These are phyloP conservation scores for Aspergillus fischeri DNA, from an alignment of 2,329 filamentous ascomycete species.

Conservation along the genomic window DNA sequence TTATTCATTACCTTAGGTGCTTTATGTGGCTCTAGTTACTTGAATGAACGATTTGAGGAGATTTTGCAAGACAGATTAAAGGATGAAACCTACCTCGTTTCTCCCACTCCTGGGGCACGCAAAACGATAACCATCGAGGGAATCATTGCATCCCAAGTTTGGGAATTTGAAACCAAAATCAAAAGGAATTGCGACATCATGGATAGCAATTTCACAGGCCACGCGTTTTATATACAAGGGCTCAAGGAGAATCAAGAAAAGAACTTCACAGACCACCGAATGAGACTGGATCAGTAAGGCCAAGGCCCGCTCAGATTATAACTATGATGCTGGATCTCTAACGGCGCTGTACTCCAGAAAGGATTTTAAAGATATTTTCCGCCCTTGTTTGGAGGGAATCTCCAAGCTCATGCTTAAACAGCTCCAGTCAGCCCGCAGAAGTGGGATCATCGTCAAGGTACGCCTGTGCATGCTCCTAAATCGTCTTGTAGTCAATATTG, in stretches of 20 bases:
- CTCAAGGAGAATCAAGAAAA: not conserved
- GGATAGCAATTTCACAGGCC: too few species aligned
- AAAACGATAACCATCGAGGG: not conserved
- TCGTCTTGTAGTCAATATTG: too few species aligned
- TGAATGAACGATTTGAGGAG: constrained; percentile 26
- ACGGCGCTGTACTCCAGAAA: not conserved
- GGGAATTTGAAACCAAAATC: not conserved
- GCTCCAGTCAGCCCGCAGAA: constrained; percentile 21
- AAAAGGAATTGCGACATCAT: constrained; percentile 1
- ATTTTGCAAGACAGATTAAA: constrained; percentile 13
- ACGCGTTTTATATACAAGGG: not conserved
- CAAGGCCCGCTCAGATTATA: too few species aligned
- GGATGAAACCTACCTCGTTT: not conserved
- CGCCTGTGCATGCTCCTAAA: not conserved
- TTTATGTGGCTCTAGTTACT: constrained; percentile 28
- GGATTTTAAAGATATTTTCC: constrained; percentile 20
- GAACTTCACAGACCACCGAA: not conserved
- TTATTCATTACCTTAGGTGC: constrained; percentile 7
- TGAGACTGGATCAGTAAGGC: not conserved
- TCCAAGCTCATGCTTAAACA: constrained; percentile 16
- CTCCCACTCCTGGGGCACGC: not conserved
- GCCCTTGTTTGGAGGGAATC: constrained; percentile 11
- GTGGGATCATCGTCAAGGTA: constrained; percentile 8
- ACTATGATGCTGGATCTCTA: not conserved
- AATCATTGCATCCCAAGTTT: not conserved